phyloP scores from a whole-genome alignment of 345 rosid species.

The Arabidopsis arenosa region DNA sequence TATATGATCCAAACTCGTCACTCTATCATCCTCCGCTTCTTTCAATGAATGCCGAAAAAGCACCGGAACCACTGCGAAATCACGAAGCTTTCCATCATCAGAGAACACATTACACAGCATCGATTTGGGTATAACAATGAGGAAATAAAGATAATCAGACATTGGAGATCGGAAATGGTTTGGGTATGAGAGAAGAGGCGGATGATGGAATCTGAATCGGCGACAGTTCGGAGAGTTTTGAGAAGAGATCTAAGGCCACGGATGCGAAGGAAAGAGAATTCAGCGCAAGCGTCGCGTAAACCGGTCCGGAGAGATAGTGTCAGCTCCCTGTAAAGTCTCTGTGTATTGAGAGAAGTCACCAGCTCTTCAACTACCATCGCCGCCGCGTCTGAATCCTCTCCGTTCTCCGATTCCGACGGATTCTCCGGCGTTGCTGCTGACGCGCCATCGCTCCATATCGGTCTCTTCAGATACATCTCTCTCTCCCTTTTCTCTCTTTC shows the following conservation, averaged over 20 bases:
- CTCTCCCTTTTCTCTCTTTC: not conserved
- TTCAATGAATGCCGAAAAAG: conserved; percentile 74
- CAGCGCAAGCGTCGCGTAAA: conserved; percentile 84
- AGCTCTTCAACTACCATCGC: conserved; percentile 76
- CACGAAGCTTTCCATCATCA: conserved; percentile 17
- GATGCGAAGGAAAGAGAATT: conserved; percentile 91
- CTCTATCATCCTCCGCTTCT: conserved; percentile 69
- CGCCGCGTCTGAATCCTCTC: conserved; percentile 45
- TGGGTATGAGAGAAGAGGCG: conserved; percentile 76
- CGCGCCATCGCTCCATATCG: conserved; percentile 61
- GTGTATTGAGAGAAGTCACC: conserved; percentile 63
- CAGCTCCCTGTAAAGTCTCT: conserved; percentile 79
- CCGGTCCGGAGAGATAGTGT: conserved; percentile 90
- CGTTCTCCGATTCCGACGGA: conserved; percentile 25
- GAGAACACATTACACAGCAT: conserved; percentile 19
- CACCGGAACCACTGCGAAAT: conserved; percentile 77
- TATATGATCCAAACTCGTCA: conserved; percentile 76
- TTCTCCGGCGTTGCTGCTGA: conserved; percentile 41
- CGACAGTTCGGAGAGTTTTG: conserved; percentile 77
- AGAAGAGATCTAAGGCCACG: conserved; percentile 89
- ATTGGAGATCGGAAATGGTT: conserved; percentile 77
- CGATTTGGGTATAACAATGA: conserved; percentile 6
- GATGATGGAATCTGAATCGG: conserved; percentile 75
- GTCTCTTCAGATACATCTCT: conserved; percentile 64
- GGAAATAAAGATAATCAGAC: conserved; percentile 43